Evolutionary conservation across 2,329 filamentous ascomycete species (phyloP).

Genomic region (Pseudogymnoascus verrucosus): DNA sequence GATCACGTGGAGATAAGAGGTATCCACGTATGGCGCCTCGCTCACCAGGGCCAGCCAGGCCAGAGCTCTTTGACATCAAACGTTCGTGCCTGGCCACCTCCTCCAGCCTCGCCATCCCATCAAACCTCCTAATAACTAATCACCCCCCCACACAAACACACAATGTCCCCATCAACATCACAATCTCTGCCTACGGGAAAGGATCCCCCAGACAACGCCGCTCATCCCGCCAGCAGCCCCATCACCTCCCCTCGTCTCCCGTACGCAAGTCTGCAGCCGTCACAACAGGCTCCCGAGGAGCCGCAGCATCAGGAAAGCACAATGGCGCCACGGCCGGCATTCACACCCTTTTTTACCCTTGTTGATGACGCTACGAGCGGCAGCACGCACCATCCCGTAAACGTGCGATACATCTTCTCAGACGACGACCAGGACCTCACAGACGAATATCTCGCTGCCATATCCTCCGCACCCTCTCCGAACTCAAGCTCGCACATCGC

Average conservation of each 20-base stretch:
- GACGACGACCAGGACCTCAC: slow-evolving; percentile 72
- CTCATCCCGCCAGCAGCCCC: background rate
- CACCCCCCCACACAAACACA: background rate
- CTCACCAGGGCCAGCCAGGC: background rate
- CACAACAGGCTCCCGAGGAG: background rate
- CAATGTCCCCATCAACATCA: slow-evolving; percentile 9
- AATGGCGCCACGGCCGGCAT: slow-evolving; percentile 33
- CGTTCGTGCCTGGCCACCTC: background rate
- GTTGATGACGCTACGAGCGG: slow-evolving; percentile 67
- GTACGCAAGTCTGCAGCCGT: background rate
- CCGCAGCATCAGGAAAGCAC: background rate
- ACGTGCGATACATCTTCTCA: slow-evolving; percentile 84
- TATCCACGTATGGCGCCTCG: background rate
- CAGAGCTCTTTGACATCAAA: slow-evolving; percentile 3
- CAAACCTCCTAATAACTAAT: background rate
- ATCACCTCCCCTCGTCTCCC: background rate
- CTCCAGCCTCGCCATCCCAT: background rate
- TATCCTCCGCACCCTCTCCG: slow-evolving; percentile 9
- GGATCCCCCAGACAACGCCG: background rate
- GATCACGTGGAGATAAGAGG: slow-evolving; percentile 11
- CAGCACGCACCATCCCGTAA: slow-evolving; percentile 67
- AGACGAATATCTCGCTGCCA: slow-evolving; percentile 49
- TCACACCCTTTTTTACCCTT: slow-evolving; percentile 78
- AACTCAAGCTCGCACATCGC: slow-evolving; percentile 32
- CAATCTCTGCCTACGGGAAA: slow-evolving; percentile 5